Evolutionary conservation across 345 rosid species (phyloP), one percentile per base, ranked within the genome.

Genomic region (Lenwebbia sp.): DNA sequence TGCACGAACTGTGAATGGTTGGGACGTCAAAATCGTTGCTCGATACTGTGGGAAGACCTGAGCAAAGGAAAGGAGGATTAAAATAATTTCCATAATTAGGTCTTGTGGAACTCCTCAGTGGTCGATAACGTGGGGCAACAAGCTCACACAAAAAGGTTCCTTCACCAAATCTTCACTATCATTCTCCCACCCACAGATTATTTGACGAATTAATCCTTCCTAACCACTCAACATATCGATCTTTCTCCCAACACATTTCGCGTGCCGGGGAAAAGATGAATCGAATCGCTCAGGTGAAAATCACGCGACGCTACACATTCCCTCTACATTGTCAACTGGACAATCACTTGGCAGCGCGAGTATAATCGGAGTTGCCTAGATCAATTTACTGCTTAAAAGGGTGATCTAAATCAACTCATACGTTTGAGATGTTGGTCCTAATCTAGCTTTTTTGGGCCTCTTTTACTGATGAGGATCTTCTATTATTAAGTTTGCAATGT

Each of bases 11-110:
- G 81, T 21, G 84, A 88, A 89, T 90, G 90, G 94, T 90, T 92
- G 93, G 89, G 92, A 90, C 84, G 95, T 90, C 95, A 85, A 90
- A 87, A 85, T 93, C 95, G 85, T 88, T 83, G 89, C 89, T 88
- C 83, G 47, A 70, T 37, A 37, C 47, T 37, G 10, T 53, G 55
- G 40, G 49, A 19, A 33, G 40, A 54, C 58, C 56, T 49, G 25
- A 54, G 25, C 56, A 83, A 83, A 83, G 58, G 33, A 50, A 83
- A 83, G 58, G 47, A 83, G 55, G 57, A 83, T 33, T 50, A 53
- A 83, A 83, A 11, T 51, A 50, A 26, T n/a, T 83, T 33, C 78
- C 25, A 37, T 37, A 70, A 37, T 70, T 37, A 19, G 47, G 47
- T 37, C 81, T 40, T 70, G 2, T 10, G 81, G 13, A 37, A 70